Evolutionary conservation across 148 eudicot species (phyloP), one percentile per base, ranked within the genome.

Genomic region (Fagopyrum esculentum): DNA sequence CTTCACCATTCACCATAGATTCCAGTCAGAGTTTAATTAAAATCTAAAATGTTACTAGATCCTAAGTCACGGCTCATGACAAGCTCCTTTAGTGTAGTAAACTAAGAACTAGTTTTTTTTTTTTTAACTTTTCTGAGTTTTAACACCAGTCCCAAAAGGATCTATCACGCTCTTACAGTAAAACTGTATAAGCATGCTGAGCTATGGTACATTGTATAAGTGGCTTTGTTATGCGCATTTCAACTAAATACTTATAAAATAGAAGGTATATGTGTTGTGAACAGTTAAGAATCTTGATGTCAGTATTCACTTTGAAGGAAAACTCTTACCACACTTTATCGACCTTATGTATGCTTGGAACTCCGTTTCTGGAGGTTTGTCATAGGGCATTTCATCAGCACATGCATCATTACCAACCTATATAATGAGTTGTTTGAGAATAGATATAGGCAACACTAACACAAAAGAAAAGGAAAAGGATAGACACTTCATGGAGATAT

Each of bases 311-410:
- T 11, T 40, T 43, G 17, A 66, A 66, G 17, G 47, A 43, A 12
- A 71, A 30, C 1, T 45, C 87, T 79, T 83, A 91, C 97, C 97
- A 76, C 79, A 74, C 85, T 84, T 83, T 61, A 85, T 80, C 69
- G 83, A 82, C 78, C 98, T 85, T 26, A 87, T 91, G 80, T 83
- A 88, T 76, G 68, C 82, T 78, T 91, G 97, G 71, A 89, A 94
- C 76, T 83, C 91, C 4, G 97, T 89, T 78, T 91, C 88, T 69
- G 98, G 97, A 66, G 88, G 88, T 76, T 80, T 85, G 76, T 77
- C 79, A 71, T 94, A 91, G 17, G 84, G 26, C 89, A 87, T 91
- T 77, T 90, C 84, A 75, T 83, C 93, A 54, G 86, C 84, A 79
- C 12, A 70, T 80, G 85, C 95, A 81, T 81, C 78, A 81, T 83